Evolutionary conservation across 1,284 basidiomycete species (phyloP).

Genomic region (Boletellus deceptivus): DNA sequence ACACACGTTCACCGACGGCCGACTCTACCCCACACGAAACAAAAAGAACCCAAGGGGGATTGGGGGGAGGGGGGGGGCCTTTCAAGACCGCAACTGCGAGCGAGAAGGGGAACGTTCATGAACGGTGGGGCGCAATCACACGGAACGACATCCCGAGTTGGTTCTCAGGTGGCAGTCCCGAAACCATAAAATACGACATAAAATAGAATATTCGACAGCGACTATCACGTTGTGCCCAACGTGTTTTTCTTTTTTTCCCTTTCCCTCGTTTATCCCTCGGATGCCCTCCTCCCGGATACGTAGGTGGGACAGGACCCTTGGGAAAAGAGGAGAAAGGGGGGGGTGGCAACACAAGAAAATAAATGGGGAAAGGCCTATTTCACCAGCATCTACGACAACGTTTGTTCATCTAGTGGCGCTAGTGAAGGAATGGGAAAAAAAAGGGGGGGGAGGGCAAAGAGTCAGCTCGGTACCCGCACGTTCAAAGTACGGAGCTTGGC

Average conservation of each 20-base stretch:
- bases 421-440: not conserved
- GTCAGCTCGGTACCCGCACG: not conserved
- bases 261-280: not conserved
- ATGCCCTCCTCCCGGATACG: not conserved
- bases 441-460: too few relatives aligned
- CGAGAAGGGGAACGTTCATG: not conserved
- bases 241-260: slow-evolving; percentile 6
- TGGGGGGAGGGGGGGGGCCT: too few relatives aligned
- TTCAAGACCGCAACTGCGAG: not conserved
- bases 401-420: not conserved
- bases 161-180: slow-evolving; percentile 1
- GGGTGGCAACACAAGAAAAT: too few relatives aligned
- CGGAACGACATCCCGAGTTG: slow-evolving; percentile 13
- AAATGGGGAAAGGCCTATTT: not conserved
- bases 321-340: not conserved
- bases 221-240: slow-evolving; percentile 7
- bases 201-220: slow-evolving; percentile 15
- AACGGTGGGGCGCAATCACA: slow-evolving; percentile 1
- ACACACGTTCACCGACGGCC: not conserved
- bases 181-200: too few relatives aligned
- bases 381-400: slow-evolving; percentile 11
- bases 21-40: not conserved
- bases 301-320: not conserved
- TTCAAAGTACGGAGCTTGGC: not conserved
- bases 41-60: not conserved